Evolutionary conservation across 2,329 filamentous ascomycete genomes (phyloP), one percentile per base, ranked within the genome.

Genomic region (Diaporthe batatas): DNA sequence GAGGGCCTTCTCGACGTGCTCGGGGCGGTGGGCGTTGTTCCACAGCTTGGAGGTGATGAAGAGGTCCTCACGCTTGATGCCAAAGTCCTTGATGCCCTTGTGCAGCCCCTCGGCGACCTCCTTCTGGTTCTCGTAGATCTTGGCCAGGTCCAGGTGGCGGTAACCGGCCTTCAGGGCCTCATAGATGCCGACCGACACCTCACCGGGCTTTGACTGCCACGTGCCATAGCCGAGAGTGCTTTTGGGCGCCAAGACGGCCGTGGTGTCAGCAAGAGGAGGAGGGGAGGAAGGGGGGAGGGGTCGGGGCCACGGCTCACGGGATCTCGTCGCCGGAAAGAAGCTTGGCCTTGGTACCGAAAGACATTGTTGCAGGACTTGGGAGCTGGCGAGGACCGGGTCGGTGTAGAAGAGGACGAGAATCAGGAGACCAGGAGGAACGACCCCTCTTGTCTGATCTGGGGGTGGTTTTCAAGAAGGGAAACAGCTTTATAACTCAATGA

Each of bases 41-140:
- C 85, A 87, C 39, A 93, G 86, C 86, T 94, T 94, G 76, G 90
- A 92, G 71, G 91, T 93, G 77, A 90, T 83, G 83, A 88, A 91
- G 79, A 90, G 86, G 76, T 90, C 85, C 75, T 85, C 83, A 18
- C 88, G 85, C 77, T 87, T 85, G 29, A 91, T 83, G 54, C 86
- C 87, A 73, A 88, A 82, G 65, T 86, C 84, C 8, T 79, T 79
- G 34, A 84, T 76, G 57, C 84, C 84, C 77, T 82, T 82, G 79
- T 84, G 85, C 77, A 91, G 87, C 44, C 88, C 89, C 76, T 86
- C 80, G 44, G 87, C 89, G 44, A 90, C 88, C 79, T 90, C 89
- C 18, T 80, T 80, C 82, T 91, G 91, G 83, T 93, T 94, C 81
- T 89, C 86, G 81, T 94, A 93, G 76, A 84, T 80, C 80, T 84